Evolutionary conservation across 495 filamentous ascomycete genomes (phyloP), one percentile per base, ranked within the genome.

Genomic region (Neurospora terricola): DNA sequence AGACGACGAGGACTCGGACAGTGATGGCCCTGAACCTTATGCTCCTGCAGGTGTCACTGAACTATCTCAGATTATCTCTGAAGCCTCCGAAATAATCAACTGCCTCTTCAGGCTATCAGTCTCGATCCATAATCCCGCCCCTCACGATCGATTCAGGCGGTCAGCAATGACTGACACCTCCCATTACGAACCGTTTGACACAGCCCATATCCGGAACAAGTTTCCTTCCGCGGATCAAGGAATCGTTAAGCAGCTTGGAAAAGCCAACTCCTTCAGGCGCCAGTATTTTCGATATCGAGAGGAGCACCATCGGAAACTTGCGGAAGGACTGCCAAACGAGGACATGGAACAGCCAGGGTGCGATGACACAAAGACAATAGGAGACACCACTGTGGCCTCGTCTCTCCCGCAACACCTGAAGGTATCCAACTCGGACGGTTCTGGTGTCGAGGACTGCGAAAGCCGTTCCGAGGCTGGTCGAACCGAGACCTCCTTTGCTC

Each of bases 241-340:
- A 3, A 69, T 86, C 2, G 62, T 75, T 2, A 69, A 79, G 21
- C 78, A 83, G 12, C 79, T 87, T 4, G 84, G 84, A 9, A 80
- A 78, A 62, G 81, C 83, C 5, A 84, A 83, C 34, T 82, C 82
- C 5, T 75, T 78, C 30, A 73, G 84, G 38, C 82, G 83, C 6
- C 79, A 83, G 27, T 85, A 80, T 72, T 77, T 86, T 9, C 79
- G 72, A 54, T 87, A 87, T 66, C 76, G 83, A 6, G 77, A 84
- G 73, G 72, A 75, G 30, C 85, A 85, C 73, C 80, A 80, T 69
- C 48, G 66, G 8, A 85, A 83, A 73, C 73, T 86, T 0, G 71
- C 77, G 3, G 73, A 75, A 34, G 79, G 77, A n/a, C 76, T 78
- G 2, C 21, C 21, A 0, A 38, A 23, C 3, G 54, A 75, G 30